These are phyloP conservation scores for Cantharellus anzutake DNA, from an alignment of 768 basidiomycete genomes.

Conservation along the genomic window DNA sequence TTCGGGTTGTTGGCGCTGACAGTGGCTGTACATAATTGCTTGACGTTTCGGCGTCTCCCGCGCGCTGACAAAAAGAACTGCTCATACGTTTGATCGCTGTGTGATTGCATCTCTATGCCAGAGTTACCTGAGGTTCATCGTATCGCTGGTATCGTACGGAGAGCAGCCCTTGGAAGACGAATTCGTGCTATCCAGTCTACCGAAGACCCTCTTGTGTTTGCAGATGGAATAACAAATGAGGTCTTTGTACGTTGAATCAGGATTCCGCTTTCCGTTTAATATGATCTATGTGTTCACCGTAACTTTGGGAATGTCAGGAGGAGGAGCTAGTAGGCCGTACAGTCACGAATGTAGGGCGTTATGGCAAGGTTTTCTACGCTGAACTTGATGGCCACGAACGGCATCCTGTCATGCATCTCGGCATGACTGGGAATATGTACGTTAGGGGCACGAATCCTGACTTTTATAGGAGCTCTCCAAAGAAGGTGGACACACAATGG, in stretches of 20 bases:
- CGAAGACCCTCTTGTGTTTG: slow-evolving; percentile 44
- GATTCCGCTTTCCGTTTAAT: neutral
- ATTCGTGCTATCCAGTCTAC: slow-evolving; percentile 37
- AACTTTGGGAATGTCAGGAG: slow-evolving; percentile 22
- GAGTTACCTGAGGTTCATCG: slow-evolving; percentile 37
- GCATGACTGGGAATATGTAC: too few relatives aligned
- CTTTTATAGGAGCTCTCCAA: too few relatives aligned
- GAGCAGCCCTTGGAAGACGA: slow-evolving; percentile 30
- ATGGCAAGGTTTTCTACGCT: slow-evolving; percentile 31
- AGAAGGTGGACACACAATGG: too few relatives aligned
- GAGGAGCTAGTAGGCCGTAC: slow-evolving; percentile 25
- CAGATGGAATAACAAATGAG: slow-evolving; percentile 25
- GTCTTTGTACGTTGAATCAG: slow-evolving; percentile 34
- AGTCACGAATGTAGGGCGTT: slow-evolving; percentile 16
- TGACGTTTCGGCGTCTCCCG: too few relatives aligned
- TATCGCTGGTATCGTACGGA: slow-evolving; percentile 36
- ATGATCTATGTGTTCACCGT: neutral
- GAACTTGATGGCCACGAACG: slow-evolving; percentile 10
- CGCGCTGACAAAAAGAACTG: too few relatives aligned
- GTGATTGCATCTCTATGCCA: neutral
- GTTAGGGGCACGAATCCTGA: too few relatives aligned
- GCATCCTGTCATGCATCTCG: too few relatives aligned
- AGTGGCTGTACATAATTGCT: too few relatives aligned
- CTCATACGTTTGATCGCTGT: too few relatives aligned
- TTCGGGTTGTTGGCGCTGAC: too few relatives aligned